phyloP scores from a whole-genome alignment of 2,329 filamentous ascomycete species.

The Atkinsonella texensis region DNA sequence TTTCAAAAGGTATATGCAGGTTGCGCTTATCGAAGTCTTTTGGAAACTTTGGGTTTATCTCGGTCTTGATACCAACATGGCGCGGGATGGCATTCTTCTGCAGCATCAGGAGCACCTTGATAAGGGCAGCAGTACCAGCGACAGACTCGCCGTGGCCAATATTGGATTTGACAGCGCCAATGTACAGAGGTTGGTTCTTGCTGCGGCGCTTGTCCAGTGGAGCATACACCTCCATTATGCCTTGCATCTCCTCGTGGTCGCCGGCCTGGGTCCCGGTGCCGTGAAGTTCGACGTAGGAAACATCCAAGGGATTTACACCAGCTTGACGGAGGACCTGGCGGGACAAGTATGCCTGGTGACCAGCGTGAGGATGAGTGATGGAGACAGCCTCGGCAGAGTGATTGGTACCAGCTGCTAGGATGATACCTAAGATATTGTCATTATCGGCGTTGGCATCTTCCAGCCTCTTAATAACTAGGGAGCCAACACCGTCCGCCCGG shows the following conservation, averaged over 20 bases:
- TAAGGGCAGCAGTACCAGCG: slow-evolving; percentile 47
- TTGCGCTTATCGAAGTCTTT: slow-evolving; percentile 44
- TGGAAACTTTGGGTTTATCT: slow-evolving; percentile 49
- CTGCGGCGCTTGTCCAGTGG: slow-evolving; percentile 30
- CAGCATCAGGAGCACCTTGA: slow-evolving; percentile 55
- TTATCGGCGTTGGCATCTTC: slow-evolving; percentile 67
- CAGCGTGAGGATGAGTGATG: slow-evolving; percentile 73
- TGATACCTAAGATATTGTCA: slow-evolving; percentile 65
- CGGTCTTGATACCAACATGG: slow-evolving; percentile 54
- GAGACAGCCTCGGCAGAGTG: slow-evolving; percentile 72
- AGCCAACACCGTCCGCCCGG: slow-evolving; percentile 63
- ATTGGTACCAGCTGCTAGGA: slow-evolving; percentile 65
- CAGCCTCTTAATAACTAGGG: slow-evolving; percentile 66
- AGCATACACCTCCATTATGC: slow-evolving; percentile 50
- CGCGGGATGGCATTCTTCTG: slow-evolving; percentile 51
- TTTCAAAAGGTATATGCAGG: slow-evolving; percentile 44
- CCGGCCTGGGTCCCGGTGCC: slow-evolving; percentile 85
- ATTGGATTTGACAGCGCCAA: slow-evolving; percentile 54
- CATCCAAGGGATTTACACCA: slow-evolving; percentile 61
- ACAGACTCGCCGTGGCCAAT: slow-evolving; percentile 52
- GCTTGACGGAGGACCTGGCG: slow-evolving; percentile 56
- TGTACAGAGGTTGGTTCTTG: slow-evolving; percentile 39
- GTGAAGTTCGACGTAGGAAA: slow-evolving; percentile 84
- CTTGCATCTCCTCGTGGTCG: slow-evolving; percentile 73
- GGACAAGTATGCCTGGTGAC: slow-evolving; percentile 59